Conservation (phyloP, 768 basidiomycete species). For the Russula ochroleuca region DNA sequence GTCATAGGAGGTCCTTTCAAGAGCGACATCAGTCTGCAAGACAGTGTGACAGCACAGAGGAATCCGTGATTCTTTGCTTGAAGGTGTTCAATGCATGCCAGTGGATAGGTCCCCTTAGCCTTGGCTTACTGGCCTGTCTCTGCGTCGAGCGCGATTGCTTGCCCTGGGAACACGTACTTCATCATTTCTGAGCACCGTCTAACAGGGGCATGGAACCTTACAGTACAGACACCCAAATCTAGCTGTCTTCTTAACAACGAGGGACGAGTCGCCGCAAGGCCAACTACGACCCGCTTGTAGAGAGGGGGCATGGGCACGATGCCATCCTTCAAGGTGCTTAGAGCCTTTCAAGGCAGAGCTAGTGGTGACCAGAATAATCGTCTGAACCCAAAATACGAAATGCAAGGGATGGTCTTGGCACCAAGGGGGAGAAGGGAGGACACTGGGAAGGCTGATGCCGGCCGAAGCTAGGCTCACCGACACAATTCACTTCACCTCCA, state of each 20-base stretch:
- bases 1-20: not conserved
- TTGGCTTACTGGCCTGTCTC: not conserved
- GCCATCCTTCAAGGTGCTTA: not conserved
- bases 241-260: not conserved
- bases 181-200: constrained; percentile 1
- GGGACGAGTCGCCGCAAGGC: not conserved
- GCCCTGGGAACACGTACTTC: constrained; percentile 4
- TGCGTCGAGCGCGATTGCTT: not conserved
- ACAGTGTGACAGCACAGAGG: not conserved
- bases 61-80: not conserved
- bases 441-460: not conserved
- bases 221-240: not conserved
- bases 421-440: not conserved
- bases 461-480: not conserved
- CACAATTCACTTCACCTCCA: too few relatives aligned
- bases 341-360: not conserved
- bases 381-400: not conserved
- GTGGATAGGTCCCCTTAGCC: not conserved
- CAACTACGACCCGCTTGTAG: not conserved
- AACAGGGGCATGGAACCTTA: not conserved
- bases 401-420: not conserved
- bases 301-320: not conserved
- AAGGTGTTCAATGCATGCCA: not conserved
- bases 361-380: not conserved
- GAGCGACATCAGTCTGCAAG: not conserved